Evolutionary conservation across 1,284 basidiomycete genomes (phyloP).

Genomic region (Taiwanofungus camphoratus): DNA sequence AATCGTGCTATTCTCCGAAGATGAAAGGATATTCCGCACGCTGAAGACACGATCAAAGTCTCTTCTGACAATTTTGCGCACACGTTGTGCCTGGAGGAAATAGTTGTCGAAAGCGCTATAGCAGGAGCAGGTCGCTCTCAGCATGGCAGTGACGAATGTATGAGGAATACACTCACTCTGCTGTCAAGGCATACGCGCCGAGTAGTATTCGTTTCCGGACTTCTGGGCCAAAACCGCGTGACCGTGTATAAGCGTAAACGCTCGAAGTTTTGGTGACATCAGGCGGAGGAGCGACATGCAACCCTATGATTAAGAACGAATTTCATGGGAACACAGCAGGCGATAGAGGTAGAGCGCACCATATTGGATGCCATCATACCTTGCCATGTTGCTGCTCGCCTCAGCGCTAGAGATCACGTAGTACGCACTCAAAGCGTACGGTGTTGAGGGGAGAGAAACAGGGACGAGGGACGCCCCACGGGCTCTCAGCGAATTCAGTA

Average conservation of each 20-base stretch:
- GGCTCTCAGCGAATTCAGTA: slow-evolving; percentile 45
- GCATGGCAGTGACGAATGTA: neutral
- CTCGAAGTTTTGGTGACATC: slow-evolving; percentile 39
- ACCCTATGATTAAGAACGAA: slow-evolving; percentile 31
- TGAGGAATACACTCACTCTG: slow-evolving; percentile 57
- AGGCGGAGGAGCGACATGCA: slow-evolving; percentile 38
- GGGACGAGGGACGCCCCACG: slow-evolving; percentile 69
- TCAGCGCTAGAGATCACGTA: slow-evolving; percentile 95
- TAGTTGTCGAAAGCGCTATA: slow-evolving; percentile 92
- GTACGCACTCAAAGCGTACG: slow-evolving; percentile 85
- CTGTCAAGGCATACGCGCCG: slow-evolving; percentile 88
- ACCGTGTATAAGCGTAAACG: slow-evolving; percentile 57
- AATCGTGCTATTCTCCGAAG: slow-evolving; percentile 3
- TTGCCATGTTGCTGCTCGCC: slow-evolving; percentile 88
- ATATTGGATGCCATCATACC: slow-evolving; percentile 83
- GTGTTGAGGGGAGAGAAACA: slow-evolving; percentile 75
- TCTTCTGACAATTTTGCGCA: slow-evolving; percentile 64
- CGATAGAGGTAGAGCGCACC: slow-evolving; percentile 33
- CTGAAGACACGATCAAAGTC: slow-evolving; percentile 77
- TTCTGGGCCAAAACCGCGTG: slow-evolving; percentile 76
- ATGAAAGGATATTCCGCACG: slow-evolving; percentile 40
- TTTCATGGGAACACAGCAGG: neutral
- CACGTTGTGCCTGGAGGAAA: slow-evolving; percentile 85
- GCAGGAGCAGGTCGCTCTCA: neutral
- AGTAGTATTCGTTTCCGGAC: slow-evolving; percentile 87